Conservation (phyloP, 192 early-diverging fungal species). For the Thamnidium elegans region DNA sequence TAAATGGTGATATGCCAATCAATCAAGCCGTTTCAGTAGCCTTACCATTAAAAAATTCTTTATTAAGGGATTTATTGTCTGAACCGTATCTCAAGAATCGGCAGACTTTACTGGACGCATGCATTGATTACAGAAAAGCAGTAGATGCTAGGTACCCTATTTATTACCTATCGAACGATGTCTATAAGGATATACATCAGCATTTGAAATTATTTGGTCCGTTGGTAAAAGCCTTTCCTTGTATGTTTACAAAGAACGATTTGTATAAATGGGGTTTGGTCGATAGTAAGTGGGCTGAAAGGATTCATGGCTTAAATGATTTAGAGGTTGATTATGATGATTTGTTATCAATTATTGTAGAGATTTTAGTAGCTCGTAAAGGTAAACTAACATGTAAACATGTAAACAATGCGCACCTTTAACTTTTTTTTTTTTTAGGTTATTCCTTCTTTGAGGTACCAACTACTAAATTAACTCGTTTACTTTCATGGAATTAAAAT, state of each 20-base stretch:
- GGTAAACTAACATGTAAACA: conserved; percentile 1
- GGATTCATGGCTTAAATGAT: not conserved
- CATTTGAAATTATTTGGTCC: conserved; percentile 16
- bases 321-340: conserved; percentile 7
- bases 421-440: conserved; percentile 3
- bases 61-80: not conserved
- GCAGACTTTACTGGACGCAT: conserved; percentile 11
- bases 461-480: conserved; percentile 14
- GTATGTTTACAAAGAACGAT: conserved; percentile 23
- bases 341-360: conserved; percentile 16
- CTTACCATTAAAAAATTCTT: conserved; percentile 10
- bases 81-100: not conserved
- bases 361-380: conserved; percentile 23
- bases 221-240: conserved; percentile 19
- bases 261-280: not conserved
- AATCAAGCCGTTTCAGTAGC: conserved; percentile 19
- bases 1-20: conserved; percentile 29
- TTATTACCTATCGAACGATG: conserved; percentile 21
- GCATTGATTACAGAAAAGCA: conserved; percentile 14
- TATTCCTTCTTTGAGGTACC: conserved; percentile 31
- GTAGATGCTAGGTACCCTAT: conserved; percentile 17
- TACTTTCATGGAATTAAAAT: conserved; percentile 21
- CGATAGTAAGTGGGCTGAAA: conserved; percentile 8
- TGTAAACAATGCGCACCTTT: not conserved
- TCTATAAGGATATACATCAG: not conserved